Evolutionary conservation across 345 rosid species (phyloP).

Genomic region (Citrus reticulata): DNA sequence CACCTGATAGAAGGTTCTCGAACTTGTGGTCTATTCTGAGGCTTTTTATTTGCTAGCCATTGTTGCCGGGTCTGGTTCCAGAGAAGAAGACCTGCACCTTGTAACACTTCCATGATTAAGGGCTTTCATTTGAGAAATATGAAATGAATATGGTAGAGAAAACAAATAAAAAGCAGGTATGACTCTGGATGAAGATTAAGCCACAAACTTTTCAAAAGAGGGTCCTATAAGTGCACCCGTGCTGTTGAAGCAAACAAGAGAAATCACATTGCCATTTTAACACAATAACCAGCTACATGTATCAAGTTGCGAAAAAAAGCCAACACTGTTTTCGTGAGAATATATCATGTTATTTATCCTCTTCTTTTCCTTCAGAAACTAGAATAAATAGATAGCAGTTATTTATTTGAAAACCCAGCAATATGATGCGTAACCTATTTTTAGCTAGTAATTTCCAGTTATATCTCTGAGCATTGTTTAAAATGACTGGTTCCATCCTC

Average conservation of each 20-base stretch:
- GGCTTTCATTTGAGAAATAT: conserved; percentile 5
- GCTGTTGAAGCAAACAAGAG: background rate
- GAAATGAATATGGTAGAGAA: background rate
- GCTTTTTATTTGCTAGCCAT: conserved; percentile 55
- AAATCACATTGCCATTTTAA: background rate
- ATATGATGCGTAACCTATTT: background rate
- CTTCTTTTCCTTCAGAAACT: background rate
- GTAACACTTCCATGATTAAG: conserved; percentile 6
- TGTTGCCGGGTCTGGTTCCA: conserved; percentile 77
- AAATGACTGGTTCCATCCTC: background rate
- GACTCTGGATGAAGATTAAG: background rate
- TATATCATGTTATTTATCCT: background rate
- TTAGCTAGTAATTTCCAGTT: background rate
- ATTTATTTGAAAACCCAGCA: background rate
- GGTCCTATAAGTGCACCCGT: background rate
- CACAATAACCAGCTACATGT: background rate
- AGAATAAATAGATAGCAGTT: background rate
- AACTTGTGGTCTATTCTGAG: conserved; percentile 27
- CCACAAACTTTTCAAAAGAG: background rate
- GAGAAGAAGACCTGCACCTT: conserved; percentile 49
- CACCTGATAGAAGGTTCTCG: conserved; percentile 74
- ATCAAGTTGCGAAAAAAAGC: background rate
- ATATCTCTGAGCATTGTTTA: background rate
- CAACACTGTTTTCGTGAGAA: background rate
- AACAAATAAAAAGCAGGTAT: background rate